Evolutionary conservation across 805 yeast species (phyloP).

Genomic region (Kazachstania taianensis): DNA sequence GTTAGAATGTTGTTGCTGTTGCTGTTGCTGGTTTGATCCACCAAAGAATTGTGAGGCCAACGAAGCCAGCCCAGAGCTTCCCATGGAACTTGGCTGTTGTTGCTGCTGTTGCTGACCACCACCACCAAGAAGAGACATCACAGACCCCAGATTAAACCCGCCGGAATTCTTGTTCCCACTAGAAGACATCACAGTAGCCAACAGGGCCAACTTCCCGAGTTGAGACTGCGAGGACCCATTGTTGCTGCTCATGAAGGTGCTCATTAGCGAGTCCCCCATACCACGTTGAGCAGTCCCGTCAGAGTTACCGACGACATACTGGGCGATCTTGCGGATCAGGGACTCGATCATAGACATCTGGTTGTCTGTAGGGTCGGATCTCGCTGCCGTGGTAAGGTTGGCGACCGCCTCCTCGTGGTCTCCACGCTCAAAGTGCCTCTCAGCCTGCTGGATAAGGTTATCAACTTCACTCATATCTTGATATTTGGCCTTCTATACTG

Average conservation of each 20-base stretch:
- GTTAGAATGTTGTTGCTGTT: constrained; percentile 7
- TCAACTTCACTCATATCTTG: constrained; percentile 14
- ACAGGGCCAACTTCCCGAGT: constrained; percentile 23
- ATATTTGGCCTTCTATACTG: too few relatives aligned
- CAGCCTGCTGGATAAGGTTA: constrained; percentile 16
- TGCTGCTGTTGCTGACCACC: constrained; percentile 3
- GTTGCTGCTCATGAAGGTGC: constrained; percentile 13
- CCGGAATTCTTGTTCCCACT: constrained; percentile 6
- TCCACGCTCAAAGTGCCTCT: constrained; percentile 14
- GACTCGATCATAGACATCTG: constrained; percentile 19
- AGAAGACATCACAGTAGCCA: constrained; percentile 16
- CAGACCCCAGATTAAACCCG: constrained; percentile 17
- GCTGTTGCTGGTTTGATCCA: constrained; percentile 7
- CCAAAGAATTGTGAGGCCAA: constrained; percentile 22
- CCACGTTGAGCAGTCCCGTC: constrained; percentile 9
- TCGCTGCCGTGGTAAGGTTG: constrained; percentile 20
- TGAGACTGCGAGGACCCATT: constrained; percentile 22
- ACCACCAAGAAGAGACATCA: constrained; percentile 17
- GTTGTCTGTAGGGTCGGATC: constrained; percentile 15
- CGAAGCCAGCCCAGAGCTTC: constrained; percentile 15
- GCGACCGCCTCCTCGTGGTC: constrained; percentile 23
- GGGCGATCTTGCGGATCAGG: constrained; percentile 14
- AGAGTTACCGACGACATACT: constrained; percentile 12
- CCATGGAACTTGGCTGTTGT: constrained; percentile 15
- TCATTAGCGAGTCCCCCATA: constrained; percentile 16